Conservation (phyloP, 2,329 filamentous ascomycete genomes). For the Alternaria sp. region DNA sequence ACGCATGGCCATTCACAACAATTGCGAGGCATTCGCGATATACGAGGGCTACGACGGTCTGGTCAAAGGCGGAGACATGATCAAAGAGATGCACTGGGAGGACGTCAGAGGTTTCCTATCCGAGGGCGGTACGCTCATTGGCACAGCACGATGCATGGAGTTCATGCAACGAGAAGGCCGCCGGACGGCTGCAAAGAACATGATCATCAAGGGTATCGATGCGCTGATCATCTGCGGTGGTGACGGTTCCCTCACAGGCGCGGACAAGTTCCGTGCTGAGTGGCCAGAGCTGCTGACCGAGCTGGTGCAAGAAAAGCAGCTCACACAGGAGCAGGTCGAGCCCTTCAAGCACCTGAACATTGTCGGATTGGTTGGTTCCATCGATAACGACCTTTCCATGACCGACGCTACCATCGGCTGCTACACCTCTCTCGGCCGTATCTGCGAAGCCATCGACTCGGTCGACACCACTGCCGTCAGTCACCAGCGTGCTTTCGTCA, state of each 20-base stretch:
- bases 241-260: constrained; percentile 89
- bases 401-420: constrained; percentile 98
- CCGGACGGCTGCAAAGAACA: constrained; percentile 88
- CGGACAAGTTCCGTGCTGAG: constrained; percentile 89
- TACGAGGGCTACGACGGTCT: constrained; percentile 97
- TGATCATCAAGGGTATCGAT: constrained; percentile 92
- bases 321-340: constrained; percentile 74
- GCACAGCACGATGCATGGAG: constrained; percentile 89
- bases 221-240: constrained; percentile 96
- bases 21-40: constrained; percentile 60
- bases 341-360: constrained; percentile 92
- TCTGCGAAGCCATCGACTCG: constrained; percentile 95
- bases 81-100: constrained; percentile 87
- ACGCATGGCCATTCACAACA: constrained; percentile 85
- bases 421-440: constrained; percentile 90
- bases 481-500: constrained; percentile 94
- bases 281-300: constrained; percentile 91
- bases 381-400: constrained; percentile 97
- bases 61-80: constrained; percentile 87
- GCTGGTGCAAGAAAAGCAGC: constrained; percentile 76
- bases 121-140: constrained; percentile 94
- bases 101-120: constrained; percentile 94
- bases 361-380: constrained; percentile 93
- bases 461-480: constrained; percentile 95
- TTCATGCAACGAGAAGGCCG: constrained; percentile 91